These are phyloP conservation scores for Tylopilus sp. DNA, from an alignment of 768 basidiomycete species.

Conservation along the genomic window DNA sequence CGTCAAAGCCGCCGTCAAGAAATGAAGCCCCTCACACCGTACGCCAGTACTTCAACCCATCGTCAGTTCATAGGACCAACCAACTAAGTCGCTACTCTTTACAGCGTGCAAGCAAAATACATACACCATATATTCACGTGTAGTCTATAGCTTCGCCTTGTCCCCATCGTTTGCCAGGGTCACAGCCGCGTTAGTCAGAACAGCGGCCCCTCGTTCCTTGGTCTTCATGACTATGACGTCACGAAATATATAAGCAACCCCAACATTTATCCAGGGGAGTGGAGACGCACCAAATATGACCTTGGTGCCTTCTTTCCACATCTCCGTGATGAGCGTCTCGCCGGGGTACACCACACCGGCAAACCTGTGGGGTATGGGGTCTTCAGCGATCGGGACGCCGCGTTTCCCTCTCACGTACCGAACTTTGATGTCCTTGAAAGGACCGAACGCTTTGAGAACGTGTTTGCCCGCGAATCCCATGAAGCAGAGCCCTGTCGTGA, in stretches of 20 bases:
- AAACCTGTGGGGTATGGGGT: slow-evolving; percentile 47
- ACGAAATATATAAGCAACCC: background rate
- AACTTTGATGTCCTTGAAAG: slow-evolving; percentile 92
- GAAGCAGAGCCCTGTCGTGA: slow-evolving; percentile 64
- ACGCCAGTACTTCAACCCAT: too few relatives aligned
- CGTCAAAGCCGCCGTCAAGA: too few relatives aligned
- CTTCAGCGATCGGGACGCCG: background rate
- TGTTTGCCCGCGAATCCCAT: slow-evolving; percentile 95
- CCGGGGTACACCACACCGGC: slow-evolving; percentile 92
- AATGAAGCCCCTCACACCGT: too few relatives aligned
- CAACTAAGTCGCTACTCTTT: background rate
- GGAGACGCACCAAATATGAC: slow-evolving; percentile 83
- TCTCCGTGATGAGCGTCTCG: slow-evolving; percentile 91
- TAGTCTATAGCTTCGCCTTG: slow-evolving; percentile 58
- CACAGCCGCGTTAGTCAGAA: slow-evolving; percentile 77
- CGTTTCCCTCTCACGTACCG: slow-evolving; percentile 46
- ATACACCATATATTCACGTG: background rate
- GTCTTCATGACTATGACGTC: slow-evolving; percentile 67
- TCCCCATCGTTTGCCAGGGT: slow-evolving; percentile 55
- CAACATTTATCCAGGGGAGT: background rate
- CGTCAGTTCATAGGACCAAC: too few relatives aligned
- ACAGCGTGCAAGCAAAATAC: background rate
- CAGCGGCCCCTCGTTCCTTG: slow-evolving; percentile 75
- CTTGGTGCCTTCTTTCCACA: slow-evolving; percentile 96
- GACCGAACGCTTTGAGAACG: slow-evolving; percentile 80